These are phyloP conservation scores for Austroboletus niveus DNA, from an alignment of 1,284 basidiomycete genomes.

Conservation along the genomic window DNA sequence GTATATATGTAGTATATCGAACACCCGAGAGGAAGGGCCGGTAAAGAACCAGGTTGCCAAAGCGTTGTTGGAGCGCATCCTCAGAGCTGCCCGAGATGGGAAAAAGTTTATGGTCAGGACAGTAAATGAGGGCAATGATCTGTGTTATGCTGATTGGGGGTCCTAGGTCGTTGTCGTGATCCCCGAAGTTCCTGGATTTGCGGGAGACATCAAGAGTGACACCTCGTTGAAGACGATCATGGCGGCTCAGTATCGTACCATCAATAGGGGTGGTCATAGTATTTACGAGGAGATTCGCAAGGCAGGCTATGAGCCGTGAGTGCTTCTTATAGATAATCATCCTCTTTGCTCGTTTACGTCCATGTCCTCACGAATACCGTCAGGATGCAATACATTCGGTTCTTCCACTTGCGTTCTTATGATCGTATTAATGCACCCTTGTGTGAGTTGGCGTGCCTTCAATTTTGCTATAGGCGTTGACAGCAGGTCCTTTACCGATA, in stretches of 20 bases:
- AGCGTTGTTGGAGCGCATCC: conserved; percentile 81
- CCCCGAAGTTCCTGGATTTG: conserved; percentile 80
- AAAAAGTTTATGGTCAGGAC: conserved; percentile 72
- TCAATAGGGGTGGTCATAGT: conserved; percentile 83
- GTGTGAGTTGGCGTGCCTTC: conserved; percentile 36
- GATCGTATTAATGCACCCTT: conserved; percentile 87
- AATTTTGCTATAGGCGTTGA: background rate
- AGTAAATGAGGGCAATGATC: background rate
- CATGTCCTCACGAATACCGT: conserved; percentile 9
- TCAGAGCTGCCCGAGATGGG: conserved; percentile 69
- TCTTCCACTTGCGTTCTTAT: conserved; percentile 89
- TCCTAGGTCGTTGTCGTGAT: conserved; percentile 74
- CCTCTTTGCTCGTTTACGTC: background rate
- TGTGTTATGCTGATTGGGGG: conserved; percentile 5
- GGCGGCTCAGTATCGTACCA: conserved; percentile 80
- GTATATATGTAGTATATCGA: conserved; percentile 61
- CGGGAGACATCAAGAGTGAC: conserved; percentile 78
- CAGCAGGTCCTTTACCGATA: conserved; percentile 18
- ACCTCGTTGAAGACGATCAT: conserved; percentile 76
- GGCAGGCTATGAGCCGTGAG: conserved; percentile 81
- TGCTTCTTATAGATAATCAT: conserved; percentile 11
- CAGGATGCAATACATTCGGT: conserved; percentile 77
- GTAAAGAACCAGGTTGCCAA: conserved; percentile 81
- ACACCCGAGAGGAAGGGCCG: conserved; percentile 60
- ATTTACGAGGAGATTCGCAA: conserved; percentile 83